phyloP scores from a whole-genome alignment of 139 green algal genomes.

The Chlamydomonas incerta region DNA sequence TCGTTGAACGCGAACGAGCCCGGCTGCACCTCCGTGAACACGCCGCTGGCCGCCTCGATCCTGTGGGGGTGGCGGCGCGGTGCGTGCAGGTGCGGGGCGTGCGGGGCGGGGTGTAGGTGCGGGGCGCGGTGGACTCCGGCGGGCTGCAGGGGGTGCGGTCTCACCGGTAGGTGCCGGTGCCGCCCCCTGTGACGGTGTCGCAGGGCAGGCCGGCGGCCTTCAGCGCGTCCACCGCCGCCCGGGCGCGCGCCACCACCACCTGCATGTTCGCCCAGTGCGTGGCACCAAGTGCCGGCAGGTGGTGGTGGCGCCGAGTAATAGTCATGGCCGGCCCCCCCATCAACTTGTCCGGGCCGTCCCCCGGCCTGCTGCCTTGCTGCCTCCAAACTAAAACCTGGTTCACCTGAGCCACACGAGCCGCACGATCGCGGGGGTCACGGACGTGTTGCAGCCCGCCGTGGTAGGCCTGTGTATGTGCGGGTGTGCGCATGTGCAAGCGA shows the following conservation, averaged over 20 bases:
- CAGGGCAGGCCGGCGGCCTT: constrained; percentile 12
- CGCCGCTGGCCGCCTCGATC: constrained; percentile 41
- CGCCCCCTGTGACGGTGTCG: constrained; percentile 50
- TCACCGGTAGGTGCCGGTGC: constrained; percentile 48
- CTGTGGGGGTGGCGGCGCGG: too few relatives aligned
- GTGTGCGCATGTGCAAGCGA: too few relatives aligned
- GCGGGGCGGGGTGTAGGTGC: too few relatives aligned
- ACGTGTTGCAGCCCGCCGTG: constrained; percentile 63
- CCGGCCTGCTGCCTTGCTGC: too few relatives aligned
- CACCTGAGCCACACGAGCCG: constrained; percentile 21
- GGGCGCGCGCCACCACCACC: constrained; percentile 25
- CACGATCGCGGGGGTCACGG: constrained; percentile 9
- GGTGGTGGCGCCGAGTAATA: too few relatives aligned
- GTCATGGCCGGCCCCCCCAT: too few relatives aligned
- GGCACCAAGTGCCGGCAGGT: too few relatives aligned
- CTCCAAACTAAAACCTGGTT: background rate
- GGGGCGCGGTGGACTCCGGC: too few relatives aligned
- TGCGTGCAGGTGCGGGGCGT: too few relatives aligned
- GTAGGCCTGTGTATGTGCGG: constrained; percentile 43
- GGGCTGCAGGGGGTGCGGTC: too few relatives aligned
- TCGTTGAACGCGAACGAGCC: constrained; percentile 61
- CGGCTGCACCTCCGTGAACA: constrained; percentile 65
- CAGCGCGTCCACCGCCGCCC: constrained; percentile 36
- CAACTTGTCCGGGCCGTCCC: too few relatives aligned
- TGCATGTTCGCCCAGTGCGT: too few relatives aligned